These are phyloP conservation scores for Capillidium rhysosporum DNA, from an alignment of 371 early-diverging fungal genomes.

Conservation along the genomic window DNA sequence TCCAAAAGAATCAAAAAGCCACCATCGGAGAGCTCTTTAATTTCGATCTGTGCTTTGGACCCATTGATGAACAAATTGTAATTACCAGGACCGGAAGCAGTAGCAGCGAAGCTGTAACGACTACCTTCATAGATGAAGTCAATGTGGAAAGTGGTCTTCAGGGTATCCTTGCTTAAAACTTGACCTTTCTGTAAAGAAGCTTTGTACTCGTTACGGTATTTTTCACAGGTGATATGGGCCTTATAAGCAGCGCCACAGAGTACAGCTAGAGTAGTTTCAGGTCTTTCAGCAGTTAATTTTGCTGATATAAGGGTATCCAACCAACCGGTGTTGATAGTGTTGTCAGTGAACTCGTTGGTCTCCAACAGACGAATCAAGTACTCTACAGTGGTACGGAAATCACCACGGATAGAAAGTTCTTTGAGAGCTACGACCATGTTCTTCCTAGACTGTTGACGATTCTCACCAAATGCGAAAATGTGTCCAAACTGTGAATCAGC, in stretches of 20 bases:
- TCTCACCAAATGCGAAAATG: conserved; percentile 93
- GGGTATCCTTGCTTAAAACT: conserved; percentile 52
- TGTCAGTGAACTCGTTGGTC: conserved; percentile 68
- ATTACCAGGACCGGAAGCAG: conserved; percentile 56
- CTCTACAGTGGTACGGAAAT: conserved; percentile 95
- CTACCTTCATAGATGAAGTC: conserved; percentile 83
- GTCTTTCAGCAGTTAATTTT: conserved; percentile 76
- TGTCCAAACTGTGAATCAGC: conserved; percentile 99
- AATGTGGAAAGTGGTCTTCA: conserved; percentile 52
- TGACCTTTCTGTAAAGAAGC: conserved; percentile 76
- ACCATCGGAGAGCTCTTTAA: conserved; percentile 73
- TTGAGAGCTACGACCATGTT: conserved; percentile 94
- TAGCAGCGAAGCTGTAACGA: conserved; percentile 69
- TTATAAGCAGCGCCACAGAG: conserved; percentile 83
- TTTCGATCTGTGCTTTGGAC: conserved; percentile 55
- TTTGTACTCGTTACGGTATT: conserved; percentile 50
- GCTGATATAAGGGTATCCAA: conserved; percentile 76
- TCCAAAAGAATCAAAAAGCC: conserved; percentile 80
- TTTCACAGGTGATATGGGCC: conserved; percentile 43
- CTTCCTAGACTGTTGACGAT: conserved; percentile 81
- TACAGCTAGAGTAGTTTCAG: conserved; percentile 72
- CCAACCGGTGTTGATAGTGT: conserved; percentile 91
- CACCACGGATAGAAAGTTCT: conserved; percentile 94
- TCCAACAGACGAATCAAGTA: conserved; percentile 89
- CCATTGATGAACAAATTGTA: conserved; percentile 68